Evolutionary conservation across 129 eudicot genomes (phyloP).

Genomic region (Flaveria brownii): DNA sequence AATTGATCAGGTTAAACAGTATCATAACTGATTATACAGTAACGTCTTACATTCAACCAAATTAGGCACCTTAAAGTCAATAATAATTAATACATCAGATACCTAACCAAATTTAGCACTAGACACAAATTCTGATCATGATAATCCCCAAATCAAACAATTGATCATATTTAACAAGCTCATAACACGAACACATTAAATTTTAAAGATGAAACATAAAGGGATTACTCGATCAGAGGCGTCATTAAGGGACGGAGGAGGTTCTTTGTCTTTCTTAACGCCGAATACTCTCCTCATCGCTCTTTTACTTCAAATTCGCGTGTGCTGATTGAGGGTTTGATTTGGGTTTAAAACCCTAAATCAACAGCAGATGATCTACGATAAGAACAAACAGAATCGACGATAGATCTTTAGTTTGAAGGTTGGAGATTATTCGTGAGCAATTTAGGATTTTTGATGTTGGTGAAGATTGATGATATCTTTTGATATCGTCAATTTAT

Average conservation of each 20-base stretch:
- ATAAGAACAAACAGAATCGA: conserved; percentile 9
- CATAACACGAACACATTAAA: neutral
- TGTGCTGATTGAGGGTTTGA: conserved; percentile 15
- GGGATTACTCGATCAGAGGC: conserved; percentile 70
- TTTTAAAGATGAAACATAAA: neutral
- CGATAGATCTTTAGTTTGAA: conserved; percentile 12
- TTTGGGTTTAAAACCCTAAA: conserved; percentile 25
- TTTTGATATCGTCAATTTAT: conserved; percentile 24
- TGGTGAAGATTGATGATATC: conserved; percentile 5
- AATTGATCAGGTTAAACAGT: conserved; percentile 4
- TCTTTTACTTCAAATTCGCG: conserved; percentile 1
- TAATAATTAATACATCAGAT: neutral
- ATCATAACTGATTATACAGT: neutral
- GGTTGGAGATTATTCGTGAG: neutral
- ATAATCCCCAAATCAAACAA: conserved; percentile 7
- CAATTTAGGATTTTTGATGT: conserved; percentile 6
- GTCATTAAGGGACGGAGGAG: conserved; percentile 78
- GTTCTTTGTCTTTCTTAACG: conserved; percentile 78
- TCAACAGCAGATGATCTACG: conserved; percentile 8
- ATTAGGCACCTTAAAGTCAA: neutral
- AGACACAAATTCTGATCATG: neutral
- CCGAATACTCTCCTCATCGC: conserved; percentile 88
- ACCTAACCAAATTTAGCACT: neutral
- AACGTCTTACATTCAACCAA: neutral
- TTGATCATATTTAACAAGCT: neutral